Conservation (phyloP, 73 alveolate genomes). For the Paramecium primaurelia region DNA sequence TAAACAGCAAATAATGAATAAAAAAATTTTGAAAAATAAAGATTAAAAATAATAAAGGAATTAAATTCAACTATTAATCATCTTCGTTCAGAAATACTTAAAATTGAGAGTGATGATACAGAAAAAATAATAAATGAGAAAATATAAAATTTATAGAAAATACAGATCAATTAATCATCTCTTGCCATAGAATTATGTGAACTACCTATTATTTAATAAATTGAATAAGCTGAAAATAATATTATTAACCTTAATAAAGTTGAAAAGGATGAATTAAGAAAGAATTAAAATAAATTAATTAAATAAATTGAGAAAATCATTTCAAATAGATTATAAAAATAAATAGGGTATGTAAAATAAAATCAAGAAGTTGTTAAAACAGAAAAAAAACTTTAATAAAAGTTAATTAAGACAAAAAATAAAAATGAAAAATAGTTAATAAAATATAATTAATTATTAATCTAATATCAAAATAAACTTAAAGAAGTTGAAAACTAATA, state of each 20-base stretch:
- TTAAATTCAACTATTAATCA: background rate
- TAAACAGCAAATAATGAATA: background rate
- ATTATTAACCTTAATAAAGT: background rate
- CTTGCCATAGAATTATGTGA: background rate
- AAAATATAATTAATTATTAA: background rate
- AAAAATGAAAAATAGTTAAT: background rate
- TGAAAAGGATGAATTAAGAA: background rate
- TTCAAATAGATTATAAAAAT: background rate
- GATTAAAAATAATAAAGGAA: background rate
- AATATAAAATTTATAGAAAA: background rate
- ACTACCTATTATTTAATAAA: background rate
- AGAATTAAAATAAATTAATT: background rate
- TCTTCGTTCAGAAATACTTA: background rate
- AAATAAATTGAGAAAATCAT: background rate
- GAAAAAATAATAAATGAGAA: background rate
- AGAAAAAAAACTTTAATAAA: background rate
- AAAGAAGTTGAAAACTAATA: background rate
- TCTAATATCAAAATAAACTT: background rate
- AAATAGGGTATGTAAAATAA: background rate
- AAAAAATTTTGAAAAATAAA: background rate
- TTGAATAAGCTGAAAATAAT: background rate
- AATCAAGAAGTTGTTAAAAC: background rate
- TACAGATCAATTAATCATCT: background rate
- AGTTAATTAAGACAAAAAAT: background rate
- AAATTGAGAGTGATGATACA: background rate